Percentiles rank a stretch among this genome's conserved stretches.
phyloP scores from a whole-genome alignment of 768 basidiomycete species.

The Leccinum boreale region DNA sequence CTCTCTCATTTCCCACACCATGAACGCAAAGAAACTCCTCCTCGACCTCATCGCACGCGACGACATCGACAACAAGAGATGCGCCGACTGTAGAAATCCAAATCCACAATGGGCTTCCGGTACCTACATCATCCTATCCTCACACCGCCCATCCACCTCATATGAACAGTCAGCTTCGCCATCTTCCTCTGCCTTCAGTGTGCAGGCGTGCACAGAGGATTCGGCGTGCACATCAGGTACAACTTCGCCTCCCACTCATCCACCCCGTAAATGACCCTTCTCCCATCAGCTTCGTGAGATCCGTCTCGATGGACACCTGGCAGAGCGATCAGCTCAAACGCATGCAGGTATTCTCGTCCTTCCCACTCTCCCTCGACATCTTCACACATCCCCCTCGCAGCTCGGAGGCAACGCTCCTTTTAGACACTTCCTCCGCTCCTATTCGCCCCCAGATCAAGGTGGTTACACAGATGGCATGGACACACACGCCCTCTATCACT shows the following conservation, averaged over 20 bases:
- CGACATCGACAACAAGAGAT: constrained; percentile 71
- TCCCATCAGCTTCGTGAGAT: constrained; percentile 74
- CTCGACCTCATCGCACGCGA: constrained; percentile 72
- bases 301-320: constrained; percentile 97
- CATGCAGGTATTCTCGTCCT: constrained; percentile 71
- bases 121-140: constrained; percentile 20
- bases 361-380: not conserved
- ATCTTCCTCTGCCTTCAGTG: constrained; percentile 92
- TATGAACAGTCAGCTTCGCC: constrained; percentile 56
- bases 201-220: constrained; percentile 79
- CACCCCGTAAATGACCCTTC: not conserved
- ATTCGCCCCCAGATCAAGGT: constrained; percentile 61
- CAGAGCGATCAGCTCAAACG: constrained; percentile 81
- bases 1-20: constrained; percentile 2
- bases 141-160: not conserved
- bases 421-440: constrained; percentile 71
- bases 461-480: constrained; percentile 64
- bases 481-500: constrained; percentile 80
- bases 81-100: constrained; percentile 83
- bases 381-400: constrained; percentile 36
- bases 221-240: constrained; percentile 90
- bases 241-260: not conserved
- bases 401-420: constrained; percentile 88
- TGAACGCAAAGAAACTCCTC: constrained; percentile 59
- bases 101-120: constrained; percentile 96